Evolutionary conservation across 495 filamentous ascomycete genomes (phyloP).

Genomic region (Xylaria longipes): DNA sequence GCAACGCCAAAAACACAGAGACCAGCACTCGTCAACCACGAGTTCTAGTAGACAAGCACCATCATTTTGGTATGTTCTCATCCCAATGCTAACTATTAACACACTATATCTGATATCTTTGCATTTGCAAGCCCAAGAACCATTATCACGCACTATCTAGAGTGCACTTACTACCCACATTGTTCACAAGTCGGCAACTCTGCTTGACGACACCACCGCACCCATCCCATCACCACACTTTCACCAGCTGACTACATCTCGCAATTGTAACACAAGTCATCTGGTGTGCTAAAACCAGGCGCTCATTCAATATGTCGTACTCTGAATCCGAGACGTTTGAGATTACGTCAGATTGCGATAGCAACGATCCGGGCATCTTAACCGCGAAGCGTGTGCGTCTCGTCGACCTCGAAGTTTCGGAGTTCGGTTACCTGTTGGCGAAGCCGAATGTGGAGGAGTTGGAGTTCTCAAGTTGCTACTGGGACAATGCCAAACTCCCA

Average conservation of each 20-base stretch:
- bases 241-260: not conserved
- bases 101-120: not conserved
- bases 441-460: not conserved
- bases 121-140: not conserved
- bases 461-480: not conserved
- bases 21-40: not conserved
- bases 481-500: not conserved
- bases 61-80: not conserved
- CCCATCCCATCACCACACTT: not conserved
- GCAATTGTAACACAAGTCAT: not conserved
- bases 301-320: not conserved
- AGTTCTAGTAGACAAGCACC: not conserved
- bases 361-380: too few relatives aligned
- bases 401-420: not conserved
- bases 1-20: not conserved
- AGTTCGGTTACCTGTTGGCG: not conserved
- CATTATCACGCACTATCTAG: not conserved
- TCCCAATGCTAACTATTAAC: not conserved
- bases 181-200: not conserved
- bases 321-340: not conserved
- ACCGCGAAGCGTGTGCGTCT: not conserved
- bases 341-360: too few relatives aligned
- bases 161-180: not conserved
- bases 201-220: not conserved
- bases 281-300: not conserved